Evolutionary conservation across 768 basidiomycete species (phyloP).

Genomic region (Boletus rufocinnamomeus): DNA sequence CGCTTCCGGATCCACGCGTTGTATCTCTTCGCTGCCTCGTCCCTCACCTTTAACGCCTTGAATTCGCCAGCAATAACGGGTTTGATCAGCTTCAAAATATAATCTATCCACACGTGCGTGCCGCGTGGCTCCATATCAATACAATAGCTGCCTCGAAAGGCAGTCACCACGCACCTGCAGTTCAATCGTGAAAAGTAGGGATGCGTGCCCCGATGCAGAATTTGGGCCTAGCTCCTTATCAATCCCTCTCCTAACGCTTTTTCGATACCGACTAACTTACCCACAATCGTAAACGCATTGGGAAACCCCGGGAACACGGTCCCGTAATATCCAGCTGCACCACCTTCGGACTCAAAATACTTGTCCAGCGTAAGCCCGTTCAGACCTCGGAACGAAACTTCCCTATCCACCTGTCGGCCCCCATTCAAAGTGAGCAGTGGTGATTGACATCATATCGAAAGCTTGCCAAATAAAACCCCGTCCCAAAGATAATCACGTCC

Average conservation of each 20-base stretch:
- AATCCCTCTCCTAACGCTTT: background rate
- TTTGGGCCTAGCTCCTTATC: background rate
- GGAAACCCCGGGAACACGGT: constrained; percentile 43
- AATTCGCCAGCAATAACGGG: background rate
- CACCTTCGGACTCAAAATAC: background rate
- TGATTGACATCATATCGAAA: background rate
- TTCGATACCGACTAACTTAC: background rate
- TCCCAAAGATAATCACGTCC: constrained; percentile 4
- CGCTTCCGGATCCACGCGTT: constrained; percentile 45
- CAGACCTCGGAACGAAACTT: constrained; percentile 1
- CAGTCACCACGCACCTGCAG: background rate
- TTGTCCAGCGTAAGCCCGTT: background rate
- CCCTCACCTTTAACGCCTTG: background rate
- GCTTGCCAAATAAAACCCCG: constrained; percentile 9
- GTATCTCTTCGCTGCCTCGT: background rate
- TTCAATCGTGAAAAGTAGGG: constrained; percentile 1
- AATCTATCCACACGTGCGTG: background rate
- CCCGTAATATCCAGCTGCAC: constrained; percentile 46
- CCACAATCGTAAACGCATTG: constrained; percentile 1
- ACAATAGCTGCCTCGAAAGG: constrained; percentile 1
- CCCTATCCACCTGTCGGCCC: background rate
- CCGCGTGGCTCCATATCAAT: constrained; percentile 6
- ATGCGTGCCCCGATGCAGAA: constrained; percentile 3
- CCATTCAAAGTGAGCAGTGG: background rate
- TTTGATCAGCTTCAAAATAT: constrained; percentile 9